phyloP scores from a whole-genome alignment of 1,284 basidiomycete species.

The Lentinula novae-zelandiae region DNA sequence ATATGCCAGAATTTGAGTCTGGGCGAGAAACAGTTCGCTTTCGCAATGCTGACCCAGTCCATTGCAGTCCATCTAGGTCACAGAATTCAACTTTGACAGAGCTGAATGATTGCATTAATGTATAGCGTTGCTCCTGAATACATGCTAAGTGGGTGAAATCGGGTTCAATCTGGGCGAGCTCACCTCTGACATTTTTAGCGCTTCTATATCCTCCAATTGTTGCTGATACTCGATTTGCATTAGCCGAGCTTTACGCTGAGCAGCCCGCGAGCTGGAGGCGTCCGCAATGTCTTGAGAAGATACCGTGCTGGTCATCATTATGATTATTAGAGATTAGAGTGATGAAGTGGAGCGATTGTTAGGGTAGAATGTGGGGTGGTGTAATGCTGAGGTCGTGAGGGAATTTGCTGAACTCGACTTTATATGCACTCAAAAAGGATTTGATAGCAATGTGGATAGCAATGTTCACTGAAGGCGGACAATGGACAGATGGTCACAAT shows the following conservation, averaged over 20 bases:
- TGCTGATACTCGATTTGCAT: constrained; percentile 16
- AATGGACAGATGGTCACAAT: not conserved
- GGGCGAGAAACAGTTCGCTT: constrained; percentile 12
- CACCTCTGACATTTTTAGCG: constrained; percentile 17
- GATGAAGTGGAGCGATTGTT: not conserved
- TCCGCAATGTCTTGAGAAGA: not conserved
- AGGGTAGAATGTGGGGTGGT: not conserved
- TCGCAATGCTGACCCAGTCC: constrained; percentile 27
- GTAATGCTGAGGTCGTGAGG: not conserved
- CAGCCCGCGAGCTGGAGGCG: constrained; percentile 9
- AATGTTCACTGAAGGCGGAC: not conserved
- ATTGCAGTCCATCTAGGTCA: constrained; percentile 45
- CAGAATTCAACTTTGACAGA: constrained; percentile 45
- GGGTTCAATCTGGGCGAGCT: not conserved
- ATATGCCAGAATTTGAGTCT: not conserved
- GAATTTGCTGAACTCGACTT: not conserved
- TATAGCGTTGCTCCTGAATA: constrained; percentile 35
- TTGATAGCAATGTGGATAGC: not conserved
- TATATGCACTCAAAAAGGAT: not conserved
- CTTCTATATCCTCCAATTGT: constrained; percentile 15
- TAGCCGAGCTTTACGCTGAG: constrained; percentile 15
- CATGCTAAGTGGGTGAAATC: not conserved
- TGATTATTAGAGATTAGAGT: not conserved
- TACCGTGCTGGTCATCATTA: not conserved
- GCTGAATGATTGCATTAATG: constrained; percentile 35